Base-by-base conservation (phyloP, 1,139 yeast species). In the Candida sp. region DNA sequence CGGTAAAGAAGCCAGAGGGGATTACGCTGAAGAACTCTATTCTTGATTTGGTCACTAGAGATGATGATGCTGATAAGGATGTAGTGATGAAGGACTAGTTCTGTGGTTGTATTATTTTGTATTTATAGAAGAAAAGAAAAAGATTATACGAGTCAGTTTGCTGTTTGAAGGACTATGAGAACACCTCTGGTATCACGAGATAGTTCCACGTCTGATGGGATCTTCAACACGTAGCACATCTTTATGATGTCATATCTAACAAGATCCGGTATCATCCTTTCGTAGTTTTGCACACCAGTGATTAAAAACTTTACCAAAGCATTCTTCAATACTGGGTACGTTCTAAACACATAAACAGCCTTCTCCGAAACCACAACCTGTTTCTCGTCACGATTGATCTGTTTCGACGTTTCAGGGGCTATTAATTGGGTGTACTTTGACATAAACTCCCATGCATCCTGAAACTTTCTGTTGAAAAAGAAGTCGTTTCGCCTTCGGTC, bases 361-460 rank as follows among this genome's bases (percentile, higher is more conserved):
- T 49, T 47, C 32, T 49, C 49, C 3, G 50, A 42, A 11, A 46
- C 37, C 6, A 37, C 48, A 22, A 52, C 4, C 9, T 41, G 48
- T 5, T 47, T 45, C 17, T 28, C 26, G 17, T 39, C 38, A 9
- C 34, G 26, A 5, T 17, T 45, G 5, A 9, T n/a, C 7, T 35
- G 28, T 1, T 34, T 34, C 7, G 27, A 11, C 26, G 40, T 32
- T 5, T 30, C 31, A 25, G 47, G 48, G 4, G 47, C 37, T 34
- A 62, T 54, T 7, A 63, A 41, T 1, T 47, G 47, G 5, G 66
- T 59, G 42, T 63, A 55, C n/a, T 54, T 49, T 4, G 57, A 55
- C 42, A 69, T 56, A 46, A 59, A 72, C 7, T 62, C 67, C 75
- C 79, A 74, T 46, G 75, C 63, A 12, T 77, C 81, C 26, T 67